Evolutionary conservation across 2,329 filamentous ascomycete genomes (phyloP).

Genomic region (Pseudogymnoascus sp.): DNA sequence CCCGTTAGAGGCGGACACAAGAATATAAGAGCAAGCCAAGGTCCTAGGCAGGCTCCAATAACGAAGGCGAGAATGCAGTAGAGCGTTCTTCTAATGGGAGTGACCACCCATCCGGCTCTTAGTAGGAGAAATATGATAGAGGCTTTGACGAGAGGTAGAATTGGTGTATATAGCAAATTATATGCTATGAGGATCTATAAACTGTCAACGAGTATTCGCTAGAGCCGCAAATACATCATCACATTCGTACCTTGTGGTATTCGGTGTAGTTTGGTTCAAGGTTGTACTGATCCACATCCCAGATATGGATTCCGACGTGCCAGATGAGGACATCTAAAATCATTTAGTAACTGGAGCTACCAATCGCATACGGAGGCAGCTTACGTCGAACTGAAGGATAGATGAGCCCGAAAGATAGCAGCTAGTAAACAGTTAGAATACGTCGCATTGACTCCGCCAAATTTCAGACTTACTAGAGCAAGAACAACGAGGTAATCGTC

Average conservation of each 20-base stretch:
- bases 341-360: neutral
- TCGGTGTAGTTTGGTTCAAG: constrained; percentile 1
- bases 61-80: constrained; percentile 1
- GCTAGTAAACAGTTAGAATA: neutral
- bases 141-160: constrained; percentile 1
- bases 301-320: constrained; percentile 7
- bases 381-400: constrained; percentile 1
- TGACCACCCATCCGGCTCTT: neutral
- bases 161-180: constrained; percentile 2
- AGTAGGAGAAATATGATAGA: neutral
- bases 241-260: neutral
- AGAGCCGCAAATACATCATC: neutral
- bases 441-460: neutral
- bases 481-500: neutral
- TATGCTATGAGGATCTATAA: constrained; percentile 6
- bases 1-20: neutral
- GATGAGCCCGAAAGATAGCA: neutral
- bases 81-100: constrained; percentile 1
- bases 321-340: neutral
- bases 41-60: neutral
- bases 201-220: neutral
- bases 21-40: constrained; percentile 4
- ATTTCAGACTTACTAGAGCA: neutral
- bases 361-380: neutral
- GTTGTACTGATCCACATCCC: neutral